phyloP scores from a whole-genome alignment of 495 filamentous ascomycete species.

The Penicillium samsonianum region DNA sequence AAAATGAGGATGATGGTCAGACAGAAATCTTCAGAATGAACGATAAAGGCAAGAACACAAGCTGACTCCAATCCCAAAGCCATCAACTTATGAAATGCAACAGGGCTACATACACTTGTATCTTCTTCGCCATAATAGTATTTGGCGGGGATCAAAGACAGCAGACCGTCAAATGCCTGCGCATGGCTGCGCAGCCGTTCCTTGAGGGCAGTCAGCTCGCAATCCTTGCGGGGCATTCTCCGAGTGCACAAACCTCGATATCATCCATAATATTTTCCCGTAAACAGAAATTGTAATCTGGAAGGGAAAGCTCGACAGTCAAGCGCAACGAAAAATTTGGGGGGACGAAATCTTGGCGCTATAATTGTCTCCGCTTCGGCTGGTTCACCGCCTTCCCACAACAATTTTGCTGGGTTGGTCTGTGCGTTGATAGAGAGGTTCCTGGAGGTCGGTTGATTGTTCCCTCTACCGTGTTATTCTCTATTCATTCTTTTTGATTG shows the following conservation, averaged over 20 bases:
- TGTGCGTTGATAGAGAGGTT: constrained; percentile 13
- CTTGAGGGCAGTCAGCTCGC: constrained; percentile 38
- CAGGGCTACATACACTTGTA: constrained; percentile 62
- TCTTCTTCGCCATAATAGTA: constrained; percentile 86
- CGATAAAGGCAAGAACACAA: constrained; percentile 6
- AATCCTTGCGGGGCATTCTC: constrained; percentile 8
- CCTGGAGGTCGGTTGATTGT: neutral
- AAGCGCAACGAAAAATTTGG: constrained; percentile 42
- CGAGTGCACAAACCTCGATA: constrained; percentile 45
- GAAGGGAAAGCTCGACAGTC: constrained; percentile 14
- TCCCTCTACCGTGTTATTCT: neutral
- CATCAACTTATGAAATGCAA: neutral
- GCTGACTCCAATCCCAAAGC: constrained; percentile 7
- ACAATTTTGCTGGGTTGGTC: constrained; percentile 20
- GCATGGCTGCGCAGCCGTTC: constrained; percentile 84
- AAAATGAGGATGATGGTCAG: constrained; percentile 37
- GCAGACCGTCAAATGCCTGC: constrained; percentile 83
- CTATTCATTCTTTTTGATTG: neutral
- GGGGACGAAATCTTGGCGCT: constrained; percentile 46
- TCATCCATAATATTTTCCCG: constrained; percentile 41
- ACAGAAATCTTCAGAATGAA: constrained; percentile 25
- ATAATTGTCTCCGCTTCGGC: constrained; percentile 38
- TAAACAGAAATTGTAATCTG: constrained; percentile 17
- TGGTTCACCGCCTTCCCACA: constrained; percentile 36
- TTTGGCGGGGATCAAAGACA: constrained; percentile 91